Conservation (phyloP, 768 basidiomycete species). For the Phylloporus sp. region DNA sequence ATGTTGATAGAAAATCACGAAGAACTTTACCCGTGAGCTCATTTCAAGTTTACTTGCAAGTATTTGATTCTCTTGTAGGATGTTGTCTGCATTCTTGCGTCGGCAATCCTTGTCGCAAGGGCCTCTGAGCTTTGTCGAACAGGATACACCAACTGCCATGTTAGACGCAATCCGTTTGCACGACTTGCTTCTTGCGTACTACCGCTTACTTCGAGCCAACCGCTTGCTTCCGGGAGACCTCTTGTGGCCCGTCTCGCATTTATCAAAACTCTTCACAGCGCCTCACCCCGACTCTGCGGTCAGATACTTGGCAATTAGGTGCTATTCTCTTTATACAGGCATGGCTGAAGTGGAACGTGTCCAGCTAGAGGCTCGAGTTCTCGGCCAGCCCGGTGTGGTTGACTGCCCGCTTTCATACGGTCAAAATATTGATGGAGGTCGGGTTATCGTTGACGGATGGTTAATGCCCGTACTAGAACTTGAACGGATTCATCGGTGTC, state of each 20-base stretch:
- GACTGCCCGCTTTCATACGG: conserved; percentile 67
- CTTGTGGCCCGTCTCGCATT: conserved; percentile 52
- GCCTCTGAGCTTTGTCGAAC: conserved; percentile 48
- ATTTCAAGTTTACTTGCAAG: conserved; percentile 2
- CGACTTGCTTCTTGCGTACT: conserved; percentile 70
- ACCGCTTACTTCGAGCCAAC: conserved; percentile 74
- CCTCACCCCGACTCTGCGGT: conserved; percentile 62
- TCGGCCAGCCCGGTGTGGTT: conserved; percentile 56
- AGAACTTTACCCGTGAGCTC: conserved; percentile 67
- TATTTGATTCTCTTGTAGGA: conserved; percentile 33
- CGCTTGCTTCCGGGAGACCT: conserved; percentile 58
- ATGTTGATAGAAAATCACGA: conserved; percentile 63
- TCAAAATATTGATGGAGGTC: conserved; percentile 42
- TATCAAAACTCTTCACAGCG: conserved; percentile 42
- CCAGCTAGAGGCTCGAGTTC: conserved; percentile 53
- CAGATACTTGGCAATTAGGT: conserved; percentile 67
- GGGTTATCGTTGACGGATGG: conserved; percentile 68
- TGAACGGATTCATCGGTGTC: conserved; percentile 50
- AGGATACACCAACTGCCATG: conserved; percentile 23
- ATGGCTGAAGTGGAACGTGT: conserved; percentile 77
- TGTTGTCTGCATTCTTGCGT: conserved; percentile 51
- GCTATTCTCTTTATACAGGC: conserved; percentile 71
- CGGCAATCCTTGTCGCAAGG: conserved; percentile 45
- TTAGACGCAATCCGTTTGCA: conserved; percentile 54
- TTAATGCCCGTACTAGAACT: conserved; percentile 70